A percentile compares a stretch with the other conserved stretches of the same genome.
These are phyloP conservation scores for Aquilaria yunnanensis DNA, from an alignment of 345 rosid species.

Conservation along the genomic window DNA sequence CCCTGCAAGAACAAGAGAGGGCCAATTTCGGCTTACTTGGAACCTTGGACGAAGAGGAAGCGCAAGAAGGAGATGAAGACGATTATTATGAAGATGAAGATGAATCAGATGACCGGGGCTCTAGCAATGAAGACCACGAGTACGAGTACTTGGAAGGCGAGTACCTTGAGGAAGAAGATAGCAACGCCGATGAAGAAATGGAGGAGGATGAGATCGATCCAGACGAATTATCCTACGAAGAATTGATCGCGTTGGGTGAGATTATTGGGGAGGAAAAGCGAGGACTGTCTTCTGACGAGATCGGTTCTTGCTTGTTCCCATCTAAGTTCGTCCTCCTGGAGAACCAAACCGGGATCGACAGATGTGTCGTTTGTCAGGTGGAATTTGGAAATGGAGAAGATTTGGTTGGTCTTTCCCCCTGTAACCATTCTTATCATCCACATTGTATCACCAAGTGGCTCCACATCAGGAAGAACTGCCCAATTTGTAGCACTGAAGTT, in stretches of 20 bases:
- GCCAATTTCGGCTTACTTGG: neutral
- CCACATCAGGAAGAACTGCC: slow-evolving; percentile 60
- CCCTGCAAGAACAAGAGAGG: slow-evolving; percentile 31
- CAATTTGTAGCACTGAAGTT: slow-evolving; percentile 59
- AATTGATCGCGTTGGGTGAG: slow-evolving; percentile 64
- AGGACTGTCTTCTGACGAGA: slow-evolving; percentile 41
- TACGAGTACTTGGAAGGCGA: slow-evolving; percentile 40
- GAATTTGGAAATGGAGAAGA: slow-evolving; percentile 61
- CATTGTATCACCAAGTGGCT: slow-evolving; percentile 71
- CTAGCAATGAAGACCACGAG: slow-evolving; percentile 9
- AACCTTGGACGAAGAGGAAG: slow-evolving; percentile 27
- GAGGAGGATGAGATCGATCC: slow-evolving; percentile 66
- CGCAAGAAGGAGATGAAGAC: slow-evolving; percentile 22
- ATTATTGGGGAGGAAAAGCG: slow-evolving; percentile 53
- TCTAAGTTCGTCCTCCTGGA: slow-evolving; percentile 10
- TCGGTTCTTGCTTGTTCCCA: slow-evolving; percentile 28
- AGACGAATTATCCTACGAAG: slow-evolving; percentile 65
- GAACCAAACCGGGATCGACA: slow-evolving; percentile 31
- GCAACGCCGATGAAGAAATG: slow-evolving; percentile 23
- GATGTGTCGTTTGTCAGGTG: slow-evolving; percentile 73
- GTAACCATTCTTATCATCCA: slow-evolving; percentile 59
- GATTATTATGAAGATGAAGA: slow-evolving; percentile 5
- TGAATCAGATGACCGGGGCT: slow-evolving; percentile 9
- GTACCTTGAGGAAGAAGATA: slow-evolving; percentile 42
- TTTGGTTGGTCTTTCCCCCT: slow-evolving; percentile 37